phyloP scores from a whole-genome alignment of 805 yeast genomes.

The Pichia ethanolica region DNA sequence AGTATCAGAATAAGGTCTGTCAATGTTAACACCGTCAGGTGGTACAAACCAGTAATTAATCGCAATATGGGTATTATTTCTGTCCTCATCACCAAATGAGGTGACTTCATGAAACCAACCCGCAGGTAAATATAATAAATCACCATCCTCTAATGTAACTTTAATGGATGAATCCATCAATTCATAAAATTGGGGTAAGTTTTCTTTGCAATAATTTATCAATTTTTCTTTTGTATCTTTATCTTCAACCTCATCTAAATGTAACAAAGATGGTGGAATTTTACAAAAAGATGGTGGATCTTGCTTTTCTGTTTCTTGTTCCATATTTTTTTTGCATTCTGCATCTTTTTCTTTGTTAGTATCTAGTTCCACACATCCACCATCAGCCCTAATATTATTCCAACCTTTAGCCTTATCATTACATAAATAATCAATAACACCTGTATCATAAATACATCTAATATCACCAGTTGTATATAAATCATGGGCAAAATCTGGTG shows the following conservation, averaged over 20 bases:
- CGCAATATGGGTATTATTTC: constrained; percentile 45
- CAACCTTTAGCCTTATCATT: constrained; percentile 55
- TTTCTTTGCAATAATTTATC: not conserved
- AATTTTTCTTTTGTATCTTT: constrained; percentile 14
- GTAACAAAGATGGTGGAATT: constrained; percentile 58
- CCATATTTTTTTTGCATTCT: constrained; percentile 19
- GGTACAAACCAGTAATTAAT: constrained; percentile 73
- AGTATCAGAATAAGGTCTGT: constrained; percentile 36
- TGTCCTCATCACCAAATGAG: constrained; percentile 45
- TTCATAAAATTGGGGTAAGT: constrained; percentile 7
- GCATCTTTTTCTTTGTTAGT: constrained; percentile 11
- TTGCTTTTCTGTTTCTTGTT: constrained; percentile 13
- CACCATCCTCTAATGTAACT: constrained; percentile 51
- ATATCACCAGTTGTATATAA: constrained; percentile 61
- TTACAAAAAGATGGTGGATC: constrained; percentile 68
- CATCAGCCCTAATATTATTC: constrained; percentile 56
- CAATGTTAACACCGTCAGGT: constrained; percentile 34
- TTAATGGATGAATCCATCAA: constrained; percentile 33
- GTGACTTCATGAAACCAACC: constrained; percentile 85
- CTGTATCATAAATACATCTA: constrained; percentile 45
- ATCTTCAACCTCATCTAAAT: constrained; percentile 45
- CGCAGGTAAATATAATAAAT: constrained; percentile 62
- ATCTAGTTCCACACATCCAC: constrained; percentile 38
- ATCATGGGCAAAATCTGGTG: constrained; percentile 54
- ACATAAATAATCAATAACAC: constrained; percentile 55